Evolutionary conservation across 2,329 filamentous ascomycete species (phyloP), one percentile per base, ranked within the genome.

Genomic region (Nemania diffusa): DNA sequence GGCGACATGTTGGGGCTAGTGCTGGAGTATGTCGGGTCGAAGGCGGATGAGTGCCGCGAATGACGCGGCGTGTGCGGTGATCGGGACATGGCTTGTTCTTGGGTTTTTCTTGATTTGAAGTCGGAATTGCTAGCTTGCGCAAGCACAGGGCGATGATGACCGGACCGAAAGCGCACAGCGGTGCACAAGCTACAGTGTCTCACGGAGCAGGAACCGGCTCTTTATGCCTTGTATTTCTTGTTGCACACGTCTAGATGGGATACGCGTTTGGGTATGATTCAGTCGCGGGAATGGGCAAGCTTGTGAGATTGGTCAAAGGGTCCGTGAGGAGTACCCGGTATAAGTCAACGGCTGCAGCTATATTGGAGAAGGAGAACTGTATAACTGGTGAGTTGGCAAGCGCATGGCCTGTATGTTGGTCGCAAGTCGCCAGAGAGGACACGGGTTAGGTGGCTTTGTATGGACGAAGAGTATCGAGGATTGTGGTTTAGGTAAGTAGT

Each of bases 11-110:
- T 77, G 58, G 79, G 79, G 73, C 80, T 83, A 58, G 72, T 75
- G 59, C 66, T 65, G 57, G 77, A 75, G 70, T 81, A 82, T 11
- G 66, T 70, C 37, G 68, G 56, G 69, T 89, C 86, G 73, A 86
- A 81, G 67, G 80, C 79, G 32, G 88, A 90, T 51, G 85, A 83
- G 61, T 87, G 83, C 71, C 87, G 84, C 70, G 87, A 90, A 74
- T 90, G 88, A 71, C 81, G 82, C 62, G 88, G 87, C 40, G 87
- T 89, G 56, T 81, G 82, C 57, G 87, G 86, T 62, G 84, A 84
- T 60, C 80, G 75, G 57, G 81, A 76, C 82, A 85, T 86, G 61
- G 22, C 59, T 40, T n/a, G 56, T 37, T 53, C 55, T 64, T 44
- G 11, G 11, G 37, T 13, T 40, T 13, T 4, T 57, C 15, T 11